These are phyloP conservation scores for Albugo laibachii DNA, from an alignment of 352 stramenopile genomes.

Conservation along the genomic window DNA sequence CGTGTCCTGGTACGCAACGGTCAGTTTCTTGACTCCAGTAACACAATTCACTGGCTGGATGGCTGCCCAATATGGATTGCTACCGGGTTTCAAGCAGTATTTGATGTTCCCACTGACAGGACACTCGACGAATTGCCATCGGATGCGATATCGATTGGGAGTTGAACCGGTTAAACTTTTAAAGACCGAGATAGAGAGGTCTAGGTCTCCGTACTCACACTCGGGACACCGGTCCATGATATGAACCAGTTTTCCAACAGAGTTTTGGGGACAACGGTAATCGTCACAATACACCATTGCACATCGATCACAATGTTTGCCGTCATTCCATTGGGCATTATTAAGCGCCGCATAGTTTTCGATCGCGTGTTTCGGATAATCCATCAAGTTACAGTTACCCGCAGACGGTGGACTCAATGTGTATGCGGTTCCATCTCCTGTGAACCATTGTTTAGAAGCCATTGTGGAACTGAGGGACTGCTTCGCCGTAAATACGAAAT, in stretches of 20 bases:
- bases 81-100: conserved; percentile 49
- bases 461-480: neutral
- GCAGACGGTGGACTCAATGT: conserved; percentile 17
- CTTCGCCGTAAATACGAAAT: neutral
- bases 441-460: conserved; percentile 12
- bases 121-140: conserved; percentile 36
- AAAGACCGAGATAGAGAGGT: conserved; percentile 47
- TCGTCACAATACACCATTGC: conserved; percentile 41
- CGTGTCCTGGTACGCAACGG: conserved; percentile 21
- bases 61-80: conserved; percentile 36
- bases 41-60: conserved; percentile 36
- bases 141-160: conserved; percentile 26
- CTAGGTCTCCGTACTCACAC: conserved; percentile 36
- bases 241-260: conserved; percentile 23
- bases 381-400: conserved; percentile 25
- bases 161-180: conserved; percentile 36
- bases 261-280: conserved; percentile 20
- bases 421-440: conserved; percentile 30
- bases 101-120: conserved; percentile 28
- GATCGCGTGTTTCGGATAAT: conserved; percentile 6
- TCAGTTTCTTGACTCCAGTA: conserved; percentile 22
- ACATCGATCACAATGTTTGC: conserved; percentile 34
- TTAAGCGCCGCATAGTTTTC: conserved; percentile 31
- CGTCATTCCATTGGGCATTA: conserved; percentile 23
- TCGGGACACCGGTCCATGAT: conserved; percentile 55